Percentiles rank a stretch among this genome's conserved stretches.
phyloP scores from a whole-genome alignment of 176 grass and related monocot species.

The Themeda triandra region DNA sequence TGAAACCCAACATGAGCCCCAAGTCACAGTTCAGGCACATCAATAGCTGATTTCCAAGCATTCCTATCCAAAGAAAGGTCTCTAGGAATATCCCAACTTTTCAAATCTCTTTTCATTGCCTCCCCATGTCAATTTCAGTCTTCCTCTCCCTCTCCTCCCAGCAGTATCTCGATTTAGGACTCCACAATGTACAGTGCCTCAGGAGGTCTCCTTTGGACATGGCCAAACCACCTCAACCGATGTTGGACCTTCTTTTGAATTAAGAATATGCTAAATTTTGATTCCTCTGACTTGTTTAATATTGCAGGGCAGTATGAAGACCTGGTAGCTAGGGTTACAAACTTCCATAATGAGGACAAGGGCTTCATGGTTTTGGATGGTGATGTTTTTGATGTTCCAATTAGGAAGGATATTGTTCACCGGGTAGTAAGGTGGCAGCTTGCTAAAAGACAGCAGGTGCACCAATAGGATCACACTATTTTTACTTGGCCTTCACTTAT shows the following conservation, averaged over 20 bases:
- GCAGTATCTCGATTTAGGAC: no score
- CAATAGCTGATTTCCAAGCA: no score
- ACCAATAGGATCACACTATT: not conserved
- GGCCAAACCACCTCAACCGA: no score
- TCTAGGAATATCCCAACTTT: no score
- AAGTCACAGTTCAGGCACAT: no score
- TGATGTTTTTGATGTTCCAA: conserved; percentile 91
- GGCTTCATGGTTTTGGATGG: conserved; percentile 94
- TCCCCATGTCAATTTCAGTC: no score
- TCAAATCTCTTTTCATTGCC: no score
- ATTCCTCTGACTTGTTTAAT: conserved; percentile 1
- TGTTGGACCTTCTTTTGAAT: not conserved
- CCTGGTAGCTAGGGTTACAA: conserved; percentile 74
- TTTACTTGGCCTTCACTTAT: not conserved
- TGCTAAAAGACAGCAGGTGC: conserved; percentile 92
- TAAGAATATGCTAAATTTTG: not conserved
- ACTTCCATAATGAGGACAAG: conserved; percentile 83
- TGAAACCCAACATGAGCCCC: no score
- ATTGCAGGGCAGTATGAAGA: conserved; percentile 80
- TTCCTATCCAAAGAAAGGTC: no score
- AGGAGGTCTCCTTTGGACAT: no score
- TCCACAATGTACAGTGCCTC: no score
- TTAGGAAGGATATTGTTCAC: conserved; percentile 94
- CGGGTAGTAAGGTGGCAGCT: conserved; percentile 94
- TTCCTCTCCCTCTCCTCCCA: no score